Conservation (phyloP, 371 early-diverging fungal species). For the Rhizopus delemar region DNA sequence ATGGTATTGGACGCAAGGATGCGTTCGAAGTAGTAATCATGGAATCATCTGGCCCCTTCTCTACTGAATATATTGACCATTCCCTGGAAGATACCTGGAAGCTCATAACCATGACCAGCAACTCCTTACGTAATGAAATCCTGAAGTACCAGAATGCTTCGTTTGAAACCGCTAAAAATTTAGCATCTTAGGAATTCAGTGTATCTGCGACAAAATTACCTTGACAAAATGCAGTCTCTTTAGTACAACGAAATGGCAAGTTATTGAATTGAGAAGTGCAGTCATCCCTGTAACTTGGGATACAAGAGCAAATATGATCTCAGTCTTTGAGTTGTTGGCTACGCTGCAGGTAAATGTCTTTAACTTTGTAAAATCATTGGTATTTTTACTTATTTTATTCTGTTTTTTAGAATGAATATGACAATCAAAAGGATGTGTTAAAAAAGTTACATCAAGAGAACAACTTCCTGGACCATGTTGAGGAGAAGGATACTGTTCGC, state of each 20-base stretch:
- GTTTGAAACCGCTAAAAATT: conserved; percentile 16
- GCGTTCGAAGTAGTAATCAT: conserved; percentile 13
- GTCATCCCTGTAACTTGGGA: conserved; percentile 16
- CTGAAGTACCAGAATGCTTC: conserved; percentile 14
- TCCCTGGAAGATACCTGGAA: conserved; percentile 13
- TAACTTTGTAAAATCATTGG: conserved; percentile 10
- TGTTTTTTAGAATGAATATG: conserved; percentile 14
- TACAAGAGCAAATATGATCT: conserved; percentile 7
- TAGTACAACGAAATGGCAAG: conserved; percentile 14
- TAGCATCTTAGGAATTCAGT: conserved; percentile 15
- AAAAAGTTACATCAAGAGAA: conserved; percentile 19
- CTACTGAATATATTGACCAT: conserved; percentile 14
- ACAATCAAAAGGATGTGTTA: conserved; percentile 9
- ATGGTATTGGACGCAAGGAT: conserved; percentile 14
- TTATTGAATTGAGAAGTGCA: conserved; percentile 21
- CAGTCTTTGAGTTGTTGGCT: conserved; percentile 16
- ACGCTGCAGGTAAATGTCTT: conserved; percentile 20
- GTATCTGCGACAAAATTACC: conserved; percentile 15
- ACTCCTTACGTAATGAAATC: conserved; percentile 17
- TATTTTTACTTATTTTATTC: conserved; percentile 16
- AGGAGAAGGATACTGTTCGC: conserved; percentile 14
- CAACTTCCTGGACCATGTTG: conserved; percentile 16
- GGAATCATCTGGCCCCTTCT: conserved; percentile 9
- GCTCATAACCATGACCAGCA: conserved; percentile 11
- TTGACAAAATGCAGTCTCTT: conserved; percentile 10